phyloP scores from a whole-genome alignment of 495 filamentous ascomycete species.

The Trichoderma asperelloides region DNA sequence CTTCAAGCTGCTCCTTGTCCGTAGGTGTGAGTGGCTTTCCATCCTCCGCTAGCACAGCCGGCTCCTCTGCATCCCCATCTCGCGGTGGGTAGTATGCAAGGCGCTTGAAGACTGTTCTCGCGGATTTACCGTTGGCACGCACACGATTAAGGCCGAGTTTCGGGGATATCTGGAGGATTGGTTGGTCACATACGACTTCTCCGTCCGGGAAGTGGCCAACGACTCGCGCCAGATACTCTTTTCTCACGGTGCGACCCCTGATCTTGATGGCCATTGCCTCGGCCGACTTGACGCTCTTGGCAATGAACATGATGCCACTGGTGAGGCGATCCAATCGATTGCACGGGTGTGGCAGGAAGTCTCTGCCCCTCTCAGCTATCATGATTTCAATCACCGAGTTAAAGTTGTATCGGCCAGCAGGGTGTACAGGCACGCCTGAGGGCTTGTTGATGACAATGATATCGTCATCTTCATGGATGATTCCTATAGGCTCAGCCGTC shows the following conservation, averaged over 20 bases:
- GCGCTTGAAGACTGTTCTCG: slow-evolving; percentile 81
- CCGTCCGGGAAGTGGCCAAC: slow-evolving; percentile 82
- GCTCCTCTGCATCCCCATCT: slow-evolving; percentile 13
- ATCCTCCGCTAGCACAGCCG: slow-evolving; percentile 15
- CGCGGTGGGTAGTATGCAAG: slow-evolving; percentile 73
- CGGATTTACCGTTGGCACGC: slow-evolving; percentile 81
- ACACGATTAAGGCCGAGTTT: slow-evolving; percentile 92
- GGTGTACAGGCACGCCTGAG: slow-evolving; percentile 86
- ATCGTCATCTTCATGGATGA: slow-evolving; percentile 83
- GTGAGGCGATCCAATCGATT: slow-evolving; percentile 92
- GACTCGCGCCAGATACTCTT: slow-evolving; percentile 90
- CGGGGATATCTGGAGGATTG: slow-evolving; percentile 86
- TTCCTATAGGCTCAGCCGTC: slow-evolving; percentile 63
- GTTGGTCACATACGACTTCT: slow-evolving; percentile 80
- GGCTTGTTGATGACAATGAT: slow-evolving; percentile 96
- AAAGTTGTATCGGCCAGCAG: slow-evolving; percentile 89
- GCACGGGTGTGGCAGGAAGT: slow-evolving; percentile 70
- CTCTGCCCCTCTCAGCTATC: slow-evolving; percentile 61
- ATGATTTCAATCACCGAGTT: slow-evolving; percentile 93
- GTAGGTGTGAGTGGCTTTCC: slow-evolving; percentile 14
- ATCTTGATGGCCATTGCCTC: slow-evolving; percentile 67
- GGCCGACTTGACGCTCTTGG: slow-evolving; percentile 70
- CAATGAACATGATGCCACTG: slow-evolving; percentile 95
- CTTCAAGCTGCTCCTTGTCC: slow-evolving; percentile 11
- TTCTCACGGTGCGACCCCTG: slow-evolving; percentile 65